These are phyloP conservation scores for Dimocarpus longan DNA, from an alignment of 345 rosid species.

Conservation along the genomic window DNA sequence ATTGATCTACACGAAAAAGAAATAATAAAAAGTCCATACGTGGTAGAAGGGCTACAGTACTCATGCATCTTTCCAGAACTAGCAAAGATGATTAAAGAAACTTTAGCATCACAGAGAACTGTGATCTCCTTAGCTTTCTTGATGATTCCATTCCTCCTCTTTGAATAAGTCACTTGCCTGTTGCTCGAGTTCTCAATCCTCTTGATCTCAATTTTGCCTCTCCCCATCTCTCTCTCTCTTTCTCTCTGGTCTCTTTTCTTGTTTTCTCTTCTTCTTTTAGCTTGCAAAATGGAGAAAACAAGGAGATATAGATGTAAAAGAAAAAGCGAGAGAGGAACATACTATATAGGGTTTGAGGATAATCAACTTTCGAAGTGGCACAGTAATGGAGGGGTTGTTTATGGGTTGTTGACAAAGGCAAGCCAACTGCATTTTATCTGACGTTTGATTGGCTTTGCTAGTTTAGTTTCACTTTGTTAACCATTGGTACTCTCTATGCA, in stretches of 20 bases:
- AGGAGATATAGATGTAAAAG: slow-evolving; percentile 20
- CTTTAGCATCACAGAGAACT: slow-evolving; percentile 77
- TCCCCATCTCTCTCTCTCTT: slow-evolving; percentile 50
- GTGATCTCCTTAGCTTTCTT: slow-evolving; percentile 83
- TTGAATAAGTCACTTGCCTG: slow-evolving; percentile 77
- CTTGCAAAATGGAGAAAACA: slow-evolving; percentile 21
- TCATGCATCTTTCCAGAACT: slow-evolving; percentile 70
- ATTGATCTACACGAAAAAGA: neutral
- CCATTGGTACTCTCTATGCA: slow-evolving; percentile 32
- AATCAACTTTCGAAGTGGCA: slow-evolving; percentile 52
- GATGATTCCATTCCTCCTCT: slow-evolving; percentile 72
- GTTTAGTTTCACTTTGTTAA: slow-evolving; percentile 37
- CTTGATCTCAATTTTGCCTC: slow-evolving; percentile 84
- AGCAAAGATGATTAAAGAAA: slow-evolving; percentile 67
- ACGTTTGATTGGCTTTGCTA: slow-evolving; percentile 26
- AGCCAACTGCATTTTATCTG: slow-evolving; percentile 34
- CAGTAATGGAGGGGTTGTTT: slow-evolving; percentile 54
- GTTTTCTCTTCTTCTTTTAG: slow-evolving; percentile 20
- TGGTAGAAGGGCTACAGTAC: slow-evolving; percentile 63
- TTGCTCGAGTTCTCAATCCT: slow-evolving; percentile 77
- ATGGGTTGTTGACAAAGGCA: slow-evolving; percentile 42
- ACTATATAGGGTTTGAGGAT: slow-evolving; percentile 50
- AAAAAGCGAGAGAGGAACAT: slow-evolving; percentile 33
- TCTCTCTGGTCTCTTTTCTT: slow-evolving; percentile 5
- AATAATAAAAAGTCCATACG: slow-evolving; percentile 28